A percentile compares a stretch with the other conserved stretches of the same genome.
Evolutionary conservation across 805 yeast genomes (phyloP).

Genomic region (Yamadazyma insecticola): DNA sequence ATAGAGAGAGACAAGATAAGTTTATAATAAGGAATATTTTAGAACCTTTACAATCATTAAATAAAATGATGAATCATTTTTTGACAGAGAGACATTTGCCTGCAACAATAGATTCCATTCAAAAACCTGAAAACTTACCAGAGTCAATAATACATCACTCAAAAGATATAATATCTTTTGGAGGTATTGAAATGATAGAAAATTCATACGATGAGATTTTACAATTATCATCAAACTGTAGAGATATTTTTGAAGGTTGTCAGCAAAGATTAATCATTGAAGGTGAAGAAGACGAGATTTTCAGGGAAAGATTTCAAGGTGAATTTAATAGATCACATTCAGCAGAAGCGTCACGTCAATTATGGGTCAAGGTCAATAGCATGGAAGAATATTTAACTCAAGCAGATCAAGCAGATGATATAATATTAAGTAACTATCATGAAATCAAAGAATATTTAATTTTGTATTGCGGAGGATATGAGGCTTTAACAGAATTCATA

Average conservation of each 20-base stretch:
- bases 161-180: constrained; percentile 46
- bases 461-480: constrained; percentile 39
- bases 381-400: constrained; percentile 47
- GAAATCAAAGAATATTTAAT: constrained; percentile 45
- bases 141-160: constrained; percentile 51
- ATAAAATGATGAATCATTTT: constrained; percentile 38
- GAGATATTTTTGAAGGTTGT: constrained; percentile 41
- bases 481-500: constrained; percentile 25
- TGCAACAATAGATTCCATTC: constrained; percentile 56
- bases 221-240: constrained; percentile 36
- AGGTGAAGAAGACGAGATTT: constrained; percentile 47
- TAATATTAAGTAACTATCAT: constrained; percentile 42
- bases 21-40: constrained; percentile 43
- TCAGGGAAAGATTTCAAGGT: constrained; percentile 30
- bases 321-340: constrained; percentile 52
- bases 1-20: constrained; percentile 57
- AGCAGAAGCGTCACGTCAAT: constrained; percentile 35
- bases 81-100: constrained; percentile 52
- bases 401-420: constrained; percentile 60
- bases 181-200: constrained; percentile 46
- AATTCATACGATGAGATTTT: constrained; percentile 31
- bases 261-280: constrained; percentile 46
- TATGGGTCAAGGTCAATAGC: constrained; percentile 36
- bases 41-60: constrained; percentile 47
- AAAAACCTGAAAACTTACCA: constrained; percentile 56